A percentile compares a stretch with the other conserved stretches of the same genome.
Evolutionary conservation across 1,139 yeast genomes (phyloP).

Genomic region (Wickerhamiella infanticola): DNA sequence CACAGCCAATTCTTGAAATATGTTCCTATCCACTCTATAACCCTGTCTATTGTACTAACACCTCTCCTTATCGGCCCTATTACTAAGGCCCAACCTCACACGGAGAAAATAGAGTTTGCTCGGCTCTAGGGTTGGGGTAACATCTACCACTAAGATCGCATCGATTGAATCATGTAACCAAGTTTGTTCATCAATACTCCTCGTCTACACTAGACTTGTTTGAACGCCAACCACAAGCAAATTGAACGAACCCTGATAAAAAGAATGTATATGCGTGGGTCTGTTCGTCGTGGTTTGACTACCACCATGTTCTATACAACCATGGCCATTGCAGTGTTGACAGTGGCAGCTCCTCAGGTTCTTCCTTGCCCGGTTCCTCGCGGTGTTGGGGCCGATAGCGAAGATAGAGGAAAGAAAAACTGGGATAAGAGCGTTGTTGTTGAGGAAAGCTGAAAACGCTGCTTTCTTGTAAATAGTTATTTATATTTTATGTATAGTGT

Average conservation of each 20-base stretch:
- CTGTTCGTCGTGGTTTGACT: conserved; percentile 28
- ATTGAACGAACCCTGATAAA: not conserved
- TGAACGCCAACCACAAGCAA: conserved; percentile 1
- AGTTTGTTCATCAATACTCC: not conserved
- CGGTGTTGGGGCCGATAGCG: conserved; percentile 16
- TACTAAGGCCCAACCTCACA: no score
- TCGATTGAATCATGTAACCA: not conserved
- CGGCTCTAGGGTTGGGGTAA: not conserved
- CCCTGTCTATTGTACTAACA: no score
- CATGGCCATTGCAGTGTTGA: conserved; percentile 49
- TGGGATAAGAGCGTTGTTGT: not conserved
- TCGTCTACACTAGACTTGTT: not conserved
- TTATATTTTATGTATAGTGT: no score
- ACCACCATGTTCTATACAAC: conserved; percentile 62
- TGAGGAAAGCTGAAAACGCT: not conserved
- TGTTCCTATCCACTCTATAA: no score
- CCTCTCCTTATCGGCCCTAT: no score
- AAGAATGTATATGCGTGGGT: conserved; percentile 14
- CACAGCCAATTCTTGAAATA: no score
- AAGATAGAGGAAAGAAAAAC: conserved; percentile 1
- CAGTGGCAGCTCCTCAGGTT: conserved; percentile 55
- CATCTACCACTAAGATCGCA: not conserved
- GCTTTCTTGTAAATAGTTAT: no score
- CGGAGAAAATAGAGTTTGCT: no score
- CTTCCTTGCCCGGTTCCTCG: conserved; percentile 63